Conservation (phyloP, 129 eudicot genomes). For the Pulicaria dysenterica region DNA sequence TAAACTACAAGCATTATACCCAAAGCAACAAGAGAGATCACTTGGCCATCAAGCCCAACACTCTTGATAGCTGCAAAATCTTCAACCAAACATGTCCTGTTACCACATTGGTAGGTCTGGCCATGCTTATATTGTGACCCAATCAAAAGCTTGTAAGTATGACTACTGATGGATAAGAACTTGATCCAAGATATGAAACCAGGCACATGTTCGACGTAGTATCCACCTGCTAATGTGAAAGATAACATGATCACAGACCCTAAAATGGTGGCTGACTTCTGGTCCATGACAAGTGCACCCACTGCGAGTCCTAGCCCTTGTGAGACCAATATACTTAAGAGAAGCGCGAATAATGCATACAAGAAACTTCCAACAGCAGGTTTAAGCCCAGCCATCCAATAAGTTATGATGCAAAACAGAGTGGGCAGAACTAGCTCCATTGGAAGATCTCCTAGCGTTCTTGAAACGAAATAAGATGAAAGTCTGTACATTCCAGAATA, state of each 20-base stretch:
- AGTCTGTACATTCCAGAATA: slow-evolving; percentile 86
- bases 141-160: slow-evolving; percentile 61
- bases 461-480: slow-evolving; percentile 72
- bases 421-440: slow-evolving; percentile 81
- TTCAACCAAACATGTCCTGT: slow-evolving; percentile 48
- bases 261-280: slow-evolving; percentile 50
- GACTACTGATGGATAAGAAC: slow-evolving; percentile 55
- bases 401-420: slow-evolving; percentile 53
- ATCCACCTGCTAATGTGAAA: slow-evolving; percentile 70
- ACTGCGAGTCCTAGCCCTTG: slow-evolving; percentile 87
- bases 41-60: slow-evolving; percentile 56
- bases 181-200: slow-evolving; percentile 74
- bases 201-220: slow-evolving; percentile 75
- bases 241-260: slow-evolving; percentile 72
- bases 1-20: slow-evolving; percentile 57
- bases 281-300: slow-evolving; percentile 82
- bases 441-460: slow-evolving; percentile 69
- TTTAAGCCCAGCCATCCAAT: slow-evolving; percentile 90
- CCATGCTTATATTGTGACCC: slow-evolving; percentile 60
- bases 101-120: slow-evolving; percentile 63
- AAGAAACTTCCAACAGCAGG: slow-evolving; percentile 45
- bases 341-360: slow-evolving; percentile 34
- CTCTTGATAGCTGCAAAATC: slow-evolving; percentile 59
- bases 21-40: slow-evolving; percentile 38
- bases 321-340: slow-evolving; percentile 55